These are phyloP conservation scores for Aspergillus latus DNA, from an alignment of 2,329 filamentous ascomycete genomes.

Conservation along the genomic window DNA sequence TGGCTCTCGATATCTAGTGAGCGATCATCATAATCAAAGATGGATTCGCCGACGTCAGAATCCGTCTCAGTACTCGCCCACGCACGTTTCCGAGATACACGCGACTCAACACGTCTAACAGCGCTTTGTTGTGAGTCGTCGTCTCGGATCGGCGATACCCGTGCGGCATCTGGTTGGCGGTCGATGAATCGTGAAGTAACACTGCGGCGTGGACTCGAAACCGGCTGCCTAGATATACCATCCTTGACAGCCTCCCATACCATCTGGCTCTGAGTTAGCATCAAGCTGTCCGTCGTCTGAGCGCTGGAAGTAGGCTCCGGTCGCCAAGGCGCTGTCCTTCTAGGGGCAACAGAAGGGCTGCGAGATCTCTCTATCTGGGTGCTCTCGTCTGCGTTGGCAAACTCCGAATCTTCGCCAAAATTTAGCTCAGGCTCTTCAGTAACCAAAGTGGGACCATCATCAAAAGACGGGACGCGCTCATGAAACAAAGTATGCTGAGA, in stretches of 20 bases:
- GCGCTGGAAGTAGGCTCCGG: neutral
- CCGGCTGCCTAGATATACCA: neutral
- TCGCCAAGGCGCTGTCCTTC: neutral
- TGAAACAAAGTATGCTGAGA: neutral
- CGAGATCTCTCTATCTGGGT: conserved; percentile 20
- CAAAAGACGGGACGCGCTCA: conserved; percentile 14
- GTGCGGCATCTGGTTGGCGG: conserved; percentile 34
- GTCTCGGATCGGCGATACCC: conserved; percentile 38
- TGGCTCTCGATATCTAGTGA: conserved; percentile 30
- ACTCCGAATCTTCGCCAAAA: conserved; percentile 17
- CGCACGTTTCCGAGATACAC: conserved; percentile 20
- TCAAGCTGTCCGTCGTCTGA: neutral
- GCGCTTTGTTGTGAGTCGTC: conserved; percentile 19
- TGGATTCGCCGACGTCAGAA: conserved; percentile 45
- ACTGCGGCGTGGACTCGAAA: neutral
- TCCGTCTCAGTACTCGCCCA: conserved; percentile 20
- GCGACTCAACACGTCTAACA: conserved; percentile 14
- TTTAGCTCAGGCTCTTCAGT: conserved; percentile 15
- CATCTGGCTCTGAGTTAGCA: conserved; percentile 7
- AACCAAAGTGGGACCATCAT: conserved; percentile 14
- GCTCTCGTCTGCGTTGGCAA: conserved; percentile 12
- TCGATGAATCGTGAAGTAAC: conserved; percentile 34
- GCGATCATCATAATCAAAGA: conserved; percentile 42
- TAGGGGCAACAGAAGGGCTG: conserved; percentile 16
- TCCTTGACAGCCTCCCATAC: conserved; percentile 13